Evolutionary conservation across 805 yeast genomes (phyloP).

Genomic region (Candida golubevii): DNA sequence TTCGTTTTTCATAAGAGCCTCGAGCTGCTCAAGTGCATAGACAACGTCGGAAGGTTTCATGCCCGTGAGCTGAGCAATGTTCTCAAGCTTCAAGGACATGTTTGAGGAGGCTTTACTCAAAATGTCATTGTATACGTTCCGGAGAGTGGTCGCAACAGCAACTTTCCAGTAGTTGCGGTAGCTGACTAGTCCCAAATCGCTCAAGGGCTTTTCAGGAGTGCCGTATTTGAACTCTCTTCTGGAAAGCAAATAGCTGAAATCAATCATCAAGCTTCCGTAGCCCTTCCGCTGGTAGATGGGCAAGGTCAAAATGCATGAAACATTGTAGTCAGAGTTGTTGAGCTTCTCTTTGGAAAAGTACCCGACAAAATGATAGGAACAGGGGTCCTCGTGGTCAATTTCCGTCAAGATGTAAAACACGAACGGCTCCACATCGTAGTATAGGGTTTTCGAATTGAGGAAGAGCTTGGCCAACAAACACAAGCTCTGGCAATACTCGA

Average conservation of each 20-base stretch:
- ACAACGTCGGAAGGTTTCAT: slow-evolving; percentile 85
- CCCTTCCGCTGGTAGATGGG: slow-evolving; percentile 88
- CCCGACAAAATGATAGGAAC: slow-evolving; percentile 76
- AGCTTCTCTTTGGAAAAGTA: slow-evolving; percentile 88
- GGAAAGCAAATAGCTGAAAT: slow-evolving; percentile 79
- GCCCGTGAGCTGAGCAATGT: slow-evolving; percentile 67
- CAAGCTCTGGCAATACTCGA: slow-evolving; percentile 79
- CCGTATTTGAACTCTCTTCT: slow-evolving; percentile 75
- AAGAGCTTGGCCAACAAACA: slow-evolving; percentile 88
- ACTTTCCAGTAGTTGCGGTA: slow-evolving; percentile 85
- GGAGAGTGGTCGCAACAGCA: slow-evolving; percentile 50
- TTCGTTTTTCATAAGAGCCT: slow-evolving; percentile 51
- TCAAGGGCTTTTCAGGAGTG: slow-evolving; percentile 92
- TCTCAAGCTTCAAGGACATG: slow-evolving; percentile 48
- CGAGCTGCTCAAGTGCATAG: slow-evolving; percentile 76
- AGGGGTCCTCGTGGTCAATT: slow-evolving; percentile 41
- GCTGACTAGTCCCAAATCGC: slow-evolving; percentile 79
- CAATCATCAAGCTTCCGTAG: slow-evolving; percentile 83
- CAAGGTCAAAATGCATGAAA: slow-evolving; percentile 85
- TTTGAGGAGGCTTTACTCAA: neutral
- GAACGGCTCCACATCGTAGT: slow-evolving; percentile 94
- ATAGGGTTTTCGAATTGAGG: slow-evolving; percentile 84
- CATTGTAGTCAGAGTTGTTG: slow-evolving; percentile 71
- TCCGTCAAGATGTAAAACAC: slow-evolving; percentile 83
- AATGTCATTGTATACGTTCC: slow-evolving; percentile 21